Base-by-base conservation (phyloP, 2,329 filamentous ascomycete species). In the Fusarium stilboides region DNA sequence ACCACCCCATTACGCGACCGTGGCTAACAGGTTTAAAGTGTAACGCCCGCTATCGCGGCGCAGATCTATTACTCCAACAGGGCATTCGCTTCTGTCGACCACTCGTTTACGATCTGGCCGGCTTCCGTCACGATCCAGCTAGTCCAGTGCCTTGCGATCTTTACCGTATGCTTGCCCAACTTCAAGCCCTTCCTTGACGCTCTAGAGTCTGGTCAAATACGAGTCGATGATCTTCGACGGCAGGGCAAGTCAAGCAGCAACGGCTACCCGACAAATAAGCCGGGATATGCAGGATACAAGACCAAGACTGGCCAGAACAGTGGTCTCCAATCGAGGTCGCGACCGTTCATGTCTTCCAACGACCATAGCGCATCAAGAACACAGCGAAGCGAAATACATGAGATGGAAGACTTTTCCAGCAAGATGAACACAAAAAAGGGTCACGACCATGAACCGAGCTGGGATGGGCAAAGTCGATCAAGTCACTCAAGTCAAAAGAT, bases 111-210 rank as follows among this genome's bases (percentile, higher is more conserved):
- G 19, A 57, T 74, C 22, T 76, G 75, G 75, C 55, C 72, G 31
- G 65, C 73, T 5, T 44, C 67, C 17, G 63, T 76, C 17, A 37
- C 68, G 10, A 66, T 74, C 9, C 70, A 74, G n/a, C 60, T 76
- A 17, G 74, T 76, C 8, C 73, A 75, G 40, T 77, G 75, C 37
- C 71, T 77, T 2, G 57, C 71, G 26, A 74, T 77, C 28, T 55
- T 77, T 14, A 74, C 73, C 8, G 70, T 70, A 8, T 77, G 75
- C 47, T 45, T 75, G 8, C 75, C 75, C 33, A 75, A 75, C 49
- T 74, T 77, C 33, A 77, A 77, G 31, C 75, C 73, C 1, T 77
- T 77, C 45, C 71, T 77, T 24, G 74, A 77, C 44, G 77, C 73
- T 20, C 49, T 77, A 0, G 70, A 77, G 24, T 76, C 75, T 0